These are phyloP conservation scores for Taphrina betulina DNA, from an alignment of 1,139 yeast species.

Conservation along the genomic window DNA sequence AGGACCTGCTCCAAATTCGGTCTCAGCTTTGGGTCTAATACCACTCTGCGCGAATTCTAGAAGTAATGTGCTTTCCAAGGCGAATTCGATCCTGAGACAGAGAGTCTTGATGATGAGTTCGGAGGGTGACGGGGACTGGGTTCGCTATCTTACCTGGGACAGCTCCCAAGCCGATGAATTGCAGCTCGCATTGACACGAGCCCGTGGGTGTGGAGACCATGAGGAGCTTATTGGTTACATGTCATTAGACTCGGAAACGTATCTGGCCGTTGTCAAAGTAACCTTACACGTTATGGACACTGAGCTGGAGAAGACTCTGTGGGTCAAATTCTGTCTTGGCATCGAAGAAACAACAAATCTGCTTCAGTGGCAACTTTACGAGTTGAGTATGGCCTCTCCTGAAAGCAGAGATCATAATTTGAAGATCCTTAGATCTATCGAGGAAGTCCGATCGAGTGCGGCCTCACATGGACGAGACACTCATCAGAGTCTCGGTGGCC, in stretches of 20 bases:
- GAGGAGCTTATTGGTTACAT: conserved; percentile 7
- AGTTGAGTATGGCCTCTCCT: too few relatives aligned
- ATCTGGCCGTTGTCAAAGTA: conserved; percentile 6
- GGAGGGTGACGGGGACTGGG: conserved; percentile 4
- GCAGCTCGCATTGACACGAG: not conserved
- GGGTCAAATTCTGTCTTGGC: not conserved
- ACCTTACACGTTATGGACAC: not conserved
- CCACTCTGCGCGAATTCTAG: conserved; percentile 6
- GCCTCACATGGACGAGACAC: too few relatives aligned
- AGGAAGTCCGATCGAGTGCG: not conserved
- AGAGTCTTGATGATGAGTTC: conserved; percentile 4
- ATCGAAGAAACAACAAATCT: not conserved
- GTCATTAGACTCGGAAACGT: conserved; percentile 12
- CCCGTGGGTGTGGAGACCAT: not conserved
- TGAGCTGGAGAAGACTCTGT: not conserved
- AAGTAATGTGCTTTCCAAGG: not conserved
- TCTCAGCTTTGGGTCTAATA: not conserved
- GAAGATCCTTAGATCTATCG: not conserved
- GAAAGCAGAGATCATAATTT: not conserved
- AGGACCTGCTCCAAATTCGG: not conserved
- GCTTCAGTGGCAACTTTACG: conserved; percentile 10
- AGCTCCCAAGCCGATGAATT: not conserved
- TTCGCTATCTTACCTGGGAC: conserved; percentile 13
- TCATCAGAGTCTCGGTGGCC: too few relatives aligned
- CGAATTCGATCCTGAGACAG: conserved; percentile 7